A percentile compares a stretch with the other conserved stretches of the same genome.
These are phyloP conservation scores for Metarhizium guizhouense DNA, from an alignment of 2,329 filamentous ascomycete genomes.

Conservation along the genomic window DNA sequence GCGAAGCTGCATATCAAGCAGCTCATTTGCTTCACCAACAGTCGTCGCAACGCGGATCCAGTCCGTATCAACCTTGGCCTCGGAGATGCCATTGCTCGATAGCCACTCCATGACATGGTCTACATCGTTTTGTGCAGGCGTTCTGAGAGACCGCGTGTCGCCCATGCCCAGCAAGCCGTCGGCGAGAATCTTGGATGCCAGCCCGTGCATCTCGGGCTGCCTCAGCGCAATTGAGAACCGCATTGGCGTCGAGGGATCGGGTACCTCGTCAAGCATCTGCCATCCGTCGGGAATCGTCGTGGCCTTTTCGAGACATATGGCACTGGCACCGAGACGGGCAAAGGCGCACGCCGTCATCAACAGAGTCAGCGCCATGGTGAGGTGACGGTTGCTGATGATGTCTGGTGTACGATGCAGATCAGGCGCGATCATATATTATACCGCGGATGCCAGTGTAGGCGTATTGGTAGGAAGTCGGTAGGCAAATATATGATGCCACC, in stretches of 20 bases:
- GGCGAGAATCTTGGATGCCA: conserved; percentile 16
- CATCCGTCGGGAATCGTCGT: conserved; percentile 21
- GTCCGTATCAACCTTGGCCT: conserved; percentile 24
- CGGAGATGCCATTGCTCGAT: conserved; percentile 24
- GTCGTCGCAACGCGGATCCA: conserved; percentile 35
- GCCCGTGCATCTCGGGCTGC: conserved; percentile 19
- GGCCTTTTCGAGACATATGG: conserved; percentile 18
- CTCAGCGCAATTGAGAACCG: conserved; percentile 23
- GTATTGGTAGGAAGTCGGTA: too few species aligned
- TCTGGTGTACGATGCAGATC: background rate
- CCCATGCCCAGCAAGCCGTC: conserved; percentile 23
- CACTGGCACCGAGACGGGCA: conserved; percentile 14
- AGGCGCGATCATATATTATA: too few species aligned
- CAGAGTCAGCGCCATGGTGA: conserved; percentile 8
- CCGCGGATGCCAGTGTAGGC: too few species aligned
- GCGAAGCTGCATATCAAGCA: conserved; percentile 32
- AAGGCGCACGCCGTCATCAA: conserved; percentile 13
- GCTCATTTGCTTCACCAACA: conserved; percentile 25
- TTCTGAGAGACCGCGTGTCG: conserved; percentile 27
- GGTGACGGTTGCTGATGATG: background rate
- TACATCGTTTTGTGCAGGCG: conserved; percentile 24
- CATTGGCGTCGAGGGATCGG: conserved; percentile 15
- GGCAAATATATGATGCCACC: too few species aligned
- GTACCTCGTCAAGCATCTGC: conserved; percentile 14
- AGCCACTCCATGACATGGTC: conserved; percentile 33